Evolutionary conservation across 1,139 yeast genomes (phyloP), one percentile per base, ranked within the genome.

Genomic region (Pichia sp.): DNA sequence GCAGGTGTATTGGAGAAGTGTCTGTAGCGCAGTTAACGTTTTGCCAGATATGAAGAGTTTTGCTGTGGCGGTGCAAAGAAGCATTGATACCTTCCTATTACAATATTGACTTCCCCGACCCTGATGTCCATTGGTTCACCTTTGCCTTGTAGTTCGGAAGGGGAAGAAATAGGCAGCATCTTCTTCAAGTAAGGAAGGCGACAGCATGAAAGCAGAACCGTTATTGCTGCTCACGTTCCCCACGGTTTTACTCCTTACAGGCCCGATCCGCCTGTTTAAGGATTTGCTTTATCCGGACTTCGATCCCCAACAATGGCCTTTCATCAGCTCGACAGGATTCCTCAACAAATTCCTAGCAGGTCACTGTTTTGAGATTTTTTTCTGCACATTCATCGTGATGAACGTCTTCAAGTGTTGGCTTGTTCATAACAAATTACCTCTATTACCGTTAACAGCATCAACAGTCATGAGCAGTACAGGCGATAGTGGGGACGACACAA

Each of bases 321-420:
- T 67, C 4, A 47, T 67, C 4, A 58, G 60, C 30, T 55, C 69
- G 6, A 42, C 47, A n/a, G 67, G 69, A 11, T 57, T 59, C 8
- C 41, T 67, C 8, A 68, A 68, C 49, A 50, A 30, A 8, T 41
- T 59, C 7, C 59, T 68, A 55, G 70, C 69, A 1, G 67, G 66
- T 6, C 60, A 61, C 42, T 62, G 66, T 13, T 67, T 67, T 54
- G 66, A 62, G 44, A 51, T 56, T 8, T 62, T 53, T 31, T 2
- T 46, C 2, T 2, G 41, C 1, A 8, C 48, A 5, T 59, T 59
- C 38, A 8, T 47, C 15, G 2, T 48, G 11, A 4, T 52, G 4
- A 49, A 47, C 10, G 6, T 19, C 2, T 50, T 40, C 34, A 55
- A 55, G 38, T 29, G 13, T 5, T 52, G 48, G 49, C 8, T 55